phyloP scores from a whole-genome alignment of 2,329 filamentous ascomycete genomes.

The Penicillium nordicum region DNA sequence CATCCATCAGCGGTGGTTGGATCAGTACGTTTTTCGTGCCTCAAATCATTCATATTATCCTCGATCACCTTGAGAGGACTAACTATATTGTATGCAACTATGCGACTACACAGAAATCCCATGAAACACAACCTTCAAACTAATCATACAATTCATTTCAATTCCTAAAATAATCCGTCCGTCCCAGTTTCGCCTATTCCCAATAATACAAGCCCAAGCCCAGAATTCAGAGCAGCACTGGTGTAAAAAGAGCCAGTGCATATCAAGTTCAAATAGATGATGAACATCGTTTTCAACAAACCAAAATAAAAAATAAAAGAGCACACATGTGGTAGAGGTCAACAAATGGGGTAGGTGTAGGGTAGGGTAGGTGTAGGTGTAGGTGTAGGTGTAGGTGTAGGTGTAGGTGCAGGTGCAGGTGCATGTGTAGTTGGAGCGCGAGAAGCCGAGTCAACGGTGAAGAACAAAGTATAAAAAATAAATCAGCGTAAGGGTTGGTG shows the following conservation, averaged over 20 bases:
- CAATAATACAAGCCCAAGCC: slow-evolving; percentile 24
- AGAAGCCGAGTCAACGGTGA: slow-evolving; percentile 15
- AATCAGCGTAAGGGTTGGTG: slow-evolving; percentile 17
- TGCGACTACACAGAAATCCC: not conserved
- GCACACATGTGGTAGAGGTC: slow-evolving; percentile 13
- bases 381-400: not conserved
- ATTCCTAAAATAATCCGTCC: slow-evolving; percentile 23
- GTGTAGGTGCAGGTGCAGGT: not conserved
- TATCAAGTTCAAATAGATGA: slow-evolving; percentile 16
- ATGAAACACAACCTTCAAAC: slow-evolving; percentile 8
- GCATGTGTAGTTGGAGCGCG: slow-evolving; percentile 9
- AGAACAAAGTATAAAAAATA: slow-evolving; percentile 14
- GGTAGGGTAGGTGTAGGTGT: slow-evolving; percentile 1
- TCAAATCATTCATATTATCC: no score
- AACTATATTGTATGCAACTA: not conserved
- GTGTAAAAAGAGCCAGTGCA: slow-evolving; percentile 22
- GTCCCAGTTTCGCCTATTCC: slow-evolving; percentile 20
- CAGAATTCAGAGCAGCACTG: slow-evolving; percentile 14
- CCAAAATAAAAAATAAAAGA: slow-evolving; percentile 13
- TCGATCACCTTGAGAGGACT: no score
- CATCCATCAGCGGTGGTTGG: no score
- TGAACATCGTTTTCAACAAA: slow-evolving; percentile 14
- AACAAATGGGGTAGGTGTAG: slow-evolving; percentile 1
- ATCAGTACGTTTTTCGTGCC: no score
- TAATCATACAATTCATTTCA: slow-evolving; percentile 35